phyloP scores from a whole-genome alignment of 1,284 basidiomycete species.

The Ustilago loliicola region DNA sequence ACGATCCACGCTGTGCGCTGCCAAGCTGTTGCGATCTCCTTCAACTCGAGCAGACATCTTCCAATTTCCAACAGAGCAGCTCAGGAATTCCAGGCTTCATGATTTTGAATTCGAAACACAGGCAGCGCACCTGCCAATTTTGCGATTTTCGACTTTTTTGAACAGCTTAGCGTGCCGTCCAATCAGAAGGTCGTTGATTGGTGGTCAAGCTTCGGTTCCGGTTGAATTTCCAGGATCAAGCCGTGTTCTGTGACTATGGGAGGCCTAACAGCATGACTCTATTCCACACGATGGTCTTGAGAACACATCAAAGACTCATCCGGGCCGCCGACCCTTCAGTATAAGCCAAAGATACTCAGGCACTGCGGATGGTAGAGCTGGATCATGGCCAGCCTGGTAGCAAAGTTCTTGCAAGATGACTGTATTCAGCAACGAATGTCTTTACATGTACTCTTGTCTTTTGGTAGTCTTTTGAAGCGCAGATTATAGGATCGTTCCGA shows the following conservation, averaged over 20 bases:
- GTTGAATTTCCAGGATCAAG: background rate
- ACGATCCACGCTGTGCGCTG: conserved; percentile 7
- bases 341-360: background rate
- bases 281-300: no score
- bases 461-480: background rate
- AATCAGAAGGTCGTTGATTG: conserved; percentile 44
- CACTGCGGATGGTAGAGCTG: background rate
- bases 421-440: background rate
- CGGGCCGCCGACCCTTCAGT: background rate
- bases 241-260: no score
- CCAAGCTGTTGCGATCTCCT: conserved; percentile 19
- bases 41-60: background rate
- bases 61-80: conserved; percentile 4
- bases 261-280: no score
- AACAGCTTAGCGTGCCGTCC: conserved; percentile 11
- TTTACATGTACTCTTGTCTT: conserved; percentile 1
- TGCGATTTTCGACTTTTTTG: conserved; percentile 17
- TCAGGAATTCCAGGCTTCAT: background rate
- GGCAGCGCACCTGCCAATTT: conserved; percentile 30
- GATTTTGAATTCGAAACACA: background rate
- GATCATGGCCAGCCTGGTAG: background rate
- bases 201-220: conserved; percentile 28
- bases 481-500: conserved; percentile 41
- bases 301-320: no score
- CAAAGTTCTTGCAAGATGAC: background rate